phyloP scores from a whole-genome alignment of 192 early-diverging fungal genomes.

The Rhizophagus prolifer region DNA sequence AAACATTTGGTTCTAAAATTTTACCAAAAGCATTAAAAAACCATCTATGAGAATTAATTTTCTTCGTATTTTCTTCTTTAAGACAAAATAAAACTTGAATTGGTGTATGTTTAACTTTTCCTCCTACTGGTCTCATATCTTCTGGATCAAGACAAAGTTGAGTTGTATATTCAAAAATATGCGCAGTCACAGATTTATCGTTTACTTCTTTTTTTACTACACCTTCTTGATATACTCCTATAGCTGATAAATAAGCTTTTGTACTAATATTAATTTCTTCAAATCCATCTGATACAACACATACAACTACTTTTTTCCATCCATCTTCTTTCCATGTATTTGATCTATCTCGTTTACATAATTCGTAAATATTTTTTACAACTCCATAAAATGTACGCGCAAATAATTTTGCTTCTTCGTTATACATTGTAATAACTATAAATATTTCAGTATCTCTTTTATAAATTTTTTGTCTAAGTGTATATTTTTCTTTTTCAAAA shows the following conservation, averaged over 20 bases:
- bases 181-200: conserved; percentile 65
- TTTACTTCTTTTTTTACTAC: conserved; percentile 62
- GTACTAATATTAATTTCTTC: conserved; percentile 67
- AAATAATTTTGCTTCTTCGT: conserved; percentile 85
- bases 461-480: conserved; percentile 60
- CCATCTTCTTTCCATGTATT: conserved; percentile 67
- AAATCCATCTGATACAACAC: conserved; percentile 78
- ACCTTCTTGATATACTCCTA: conserved; percentile 83
- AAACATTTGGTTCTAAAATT: conserved; percentile 56
- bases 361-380: conserved; percentile 85
- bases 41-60: conserved; percentile 79
- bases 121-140: conserved; percentile 61
- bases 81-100: conserved; percentile 81
- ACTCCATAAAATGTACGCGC: conserved; percentile 80
- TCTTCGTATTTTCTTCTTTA: conserved; percentile 90
- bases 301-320: conserved; percentile 83
- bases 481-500: conserved; percentile 72
- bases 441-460: conserved; percentile 69
- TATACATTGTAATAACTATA: conserved; percentile 81
- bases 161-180: conserved; percentile 72
- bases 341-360: conserved; percentile 74
- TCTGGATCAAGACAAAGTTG: conserved; percentile 72
- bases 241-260: conserved; percentile 63
- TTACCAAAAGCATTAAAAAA: conserved; percentile 66
- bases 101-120: conserved; percentile 61